phyloP scores from a whole-genome alignment of 2,329 filamentous ascomycete species.

The Aschersonia sp. region DNA sequence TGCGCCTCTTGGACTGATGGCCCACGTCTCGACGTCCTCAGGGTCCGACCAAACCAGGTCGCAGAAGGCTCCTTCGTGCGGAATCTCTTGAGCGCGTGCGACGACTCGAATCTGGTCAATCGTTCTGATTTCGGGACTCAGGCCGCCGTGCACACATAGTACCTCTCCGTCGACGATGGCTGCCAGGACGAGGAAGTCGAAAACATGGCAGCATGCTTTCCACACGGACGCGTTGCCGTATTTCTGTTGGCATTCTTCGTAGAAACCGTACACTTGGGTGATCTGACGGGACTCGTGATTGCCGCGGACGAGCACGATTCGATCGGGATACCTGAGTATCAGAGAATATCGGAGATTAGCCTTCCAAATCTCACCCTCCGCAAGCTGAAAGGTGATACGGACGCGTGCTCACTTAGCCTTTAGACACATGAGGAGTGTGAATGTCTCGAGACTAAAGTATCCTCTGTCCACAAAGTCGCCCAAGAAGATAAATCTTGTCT shows the following conservation, averaged over 20 bases:
- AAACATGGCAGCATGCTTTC: constrained; percentile 99
- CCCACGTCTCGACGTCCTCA: constrained; percentile 94
- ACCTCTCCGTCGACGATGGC: constrained; percentile 98
- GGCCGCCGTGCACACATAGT: constrained; percentile 90
- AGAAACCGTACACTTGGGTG: constrained; percentile 97
- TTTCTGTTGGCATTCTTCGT: constrained; percentile 95
- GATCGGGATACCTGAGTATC: constrained; percentile 64
- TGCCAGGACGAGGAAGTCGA: constrained; percentile 91
- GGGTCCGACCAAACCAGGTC: constrained; percentile 98
- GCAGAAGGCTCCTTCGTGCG: constrained; percentile 95
- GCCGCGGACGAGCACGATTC: constrained; percentile 89
- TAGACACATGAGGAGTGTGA: constrained; percentile 89
- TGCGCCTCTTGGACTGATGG: constrained; percentile 84
- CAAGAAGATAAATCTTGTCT: constrained; percentile 45
- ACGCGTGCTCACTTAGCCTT: constrained; percentile 45
- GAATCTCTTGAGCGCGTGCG: constrained; percentile 92
- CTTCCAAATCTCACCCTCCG: no score
- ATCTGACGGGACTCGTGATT: constrained; percentile 98
- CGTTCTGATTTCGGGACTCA: constrained; percentile 83
- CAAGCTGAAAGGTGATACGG: no score
- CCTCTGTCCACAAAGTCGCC: constrained; percentile 96
- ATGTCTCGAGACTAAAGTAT: constrained; percentile 95
- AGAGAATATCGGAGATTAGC: no score
- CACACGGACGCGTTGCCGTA: constrained; percentile 99
- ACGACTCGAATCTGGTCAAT: constrained; percentile 99